These are phyloP conservation scores for Phytophthora vignae DNA, from an alignment of 352 stramenopile genomes.

Conservation along the genomic window DNA sequence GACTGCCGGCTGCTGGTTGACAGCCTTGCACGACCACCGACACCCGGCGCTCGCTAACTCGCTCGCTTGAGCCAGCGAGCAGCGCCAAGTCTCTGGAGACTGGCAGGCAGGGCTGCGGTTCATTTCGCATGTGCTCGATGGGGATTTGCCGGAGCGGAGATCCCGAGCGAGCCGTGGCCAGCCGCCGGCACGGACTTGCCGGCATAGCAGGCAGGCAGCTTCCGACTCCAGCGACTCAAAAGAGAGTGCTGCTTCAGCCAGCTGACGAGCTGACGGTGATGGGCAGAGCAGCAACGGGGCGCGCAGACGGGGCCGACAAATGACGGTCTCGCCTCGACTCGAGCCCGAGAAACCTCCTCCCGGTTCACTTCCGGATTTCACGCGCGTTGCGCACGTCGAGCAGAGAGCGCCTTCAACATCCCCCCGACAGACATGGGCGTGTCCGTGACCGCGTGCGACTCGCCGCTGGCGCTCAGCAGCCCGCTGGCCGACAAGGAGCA, in stretches of 20 bases:
- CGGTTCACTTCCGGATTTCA: constrained; percentile 43
- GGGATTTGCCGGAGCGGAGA: background rate
- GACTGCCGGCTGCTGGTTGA: too few species aligned
- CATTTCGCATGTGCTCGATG: too few species aligned
- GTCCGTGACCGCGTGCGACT: constrained; percentile 34
- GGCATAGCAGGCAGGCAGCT: background rate
- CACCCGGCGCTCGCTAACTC: too few species aligned
- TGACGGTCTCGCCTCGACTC: background rate
- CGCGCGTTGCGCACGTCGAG: constrained; percentile 32
- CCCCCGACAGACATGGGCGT: constrained; percentile 24
- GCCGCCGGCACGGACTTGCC: background rate
- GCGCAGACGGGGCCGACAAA: background rate
- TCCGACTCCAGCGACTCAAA: background rate
- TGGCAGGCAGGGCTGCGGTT: too few species aligned
- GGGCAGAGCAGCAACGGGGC: constrained; percentile 2
- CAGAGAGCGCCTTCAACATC: constrained; percentile 26
- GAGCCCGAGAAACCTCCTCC: background rate
- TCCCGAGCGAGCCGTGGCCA: background rate
- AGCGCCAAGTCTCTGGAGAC: too few species aligned
- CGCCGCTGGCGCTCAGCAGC: constrained; percentile 27
- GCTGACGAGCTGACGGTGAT: constrained; percentile 1
- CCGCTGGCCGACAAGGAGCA: constrained; percentile 14
- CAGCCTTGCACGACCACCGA: too few species aligned
- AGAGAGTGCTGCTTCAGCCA: background rate
- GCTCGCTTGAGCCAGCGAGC: too few species aligned